Base-by-base conservation (phyloP, 345 rosid genomes). In the Euphorbia pulcherrima region DNA sequence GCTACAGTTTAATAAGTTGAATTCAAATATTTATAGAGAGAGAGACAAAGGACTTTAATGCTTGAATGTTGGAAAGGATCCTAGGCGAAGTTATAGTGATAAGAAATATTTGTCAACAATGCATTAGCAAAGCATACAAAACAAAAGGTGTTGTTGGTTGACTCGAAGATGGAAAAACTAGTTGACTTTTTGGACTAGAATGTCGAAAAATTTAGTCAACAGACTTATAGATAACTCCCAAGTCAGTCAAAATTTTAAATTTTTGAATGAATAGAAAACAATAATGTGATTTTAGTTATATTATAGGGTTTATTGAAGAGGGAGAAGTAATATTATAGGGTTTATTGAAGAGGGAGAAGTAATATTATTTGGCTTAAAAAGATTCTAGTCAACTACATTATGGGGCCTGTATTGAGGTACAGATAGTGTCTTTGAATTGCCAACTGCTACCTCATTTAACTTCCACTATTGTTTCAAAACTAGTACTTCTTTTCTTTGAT, bases 51-150 rank as follows among this genome's bases (percentile, higher is more conserved):
- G 54, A 27, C 8, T 9, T 41, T 28, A 6, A 18, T 63, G 44
- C 24, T 26, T 17, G 54, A 48, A 64, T 18, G 41, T 3, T 8
- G 26, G 56, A 14, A 53, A 20, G 35, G 14, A 67, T 53, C 70
- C 60, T 35, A 53, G 60, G 70, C 69, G 24, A 29, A 17, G 50
- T 21, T 40, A 20, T 40, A 30, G 41, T 62, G 37, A 33, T 48
- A 8, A 11, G 65, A 21, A 30, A 41, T 24, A 24, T n/a, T n/a
- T n/a, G n/a, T n/a, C n/a, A n/a, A n/a, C n/a, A n/a, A n/a, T n/a
- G n/a, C 40, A 62, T 16, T 40, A 40, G 51, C 2, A 44, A 2
- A 33, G 37, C 11, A 44, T 6, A 44, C 16, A 44, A 44, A 44
- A 6, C 6, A 23, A 62, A 62, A 13, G 26, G 27, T 26, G 16